phyloP scores from a whole-genome alignment of 177 flowering plant genomes.

The Vitis hybrid region DNA sequence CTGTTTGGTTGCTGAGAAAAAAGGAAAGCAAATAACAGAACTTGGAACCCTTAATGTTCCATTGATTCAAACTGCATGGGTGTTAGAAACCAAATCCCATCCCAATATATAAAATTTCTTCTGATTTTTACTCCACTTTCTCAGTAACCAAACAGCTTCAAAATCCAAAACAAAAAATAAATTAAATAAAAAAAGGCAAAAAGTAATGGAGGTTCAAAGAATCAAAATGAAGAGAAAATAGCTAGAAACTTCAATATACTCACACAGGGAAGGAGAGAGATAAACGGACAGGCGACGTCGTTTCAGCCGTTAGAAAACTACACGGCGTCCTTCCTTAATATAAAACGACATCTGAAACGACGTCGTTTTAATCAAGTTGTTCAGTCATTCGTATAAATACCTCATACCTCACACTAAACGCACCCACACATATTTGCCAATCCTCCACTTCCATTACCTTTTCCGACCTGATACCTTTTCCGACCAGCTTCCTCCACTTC shows the following conservation, averaged over 20 bases:
- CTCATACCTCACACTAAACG: no score
- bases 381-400: no score
- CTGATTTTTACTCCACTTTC: constrained; percentile 6
- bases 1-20: background rate
- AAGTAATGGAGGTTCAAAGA: background rate
- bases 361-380: no score
- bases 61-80: no score
- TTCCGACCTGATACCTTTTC: no score
- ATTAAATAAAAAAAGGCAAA: background rate
- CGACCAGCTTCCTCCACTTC: no score
- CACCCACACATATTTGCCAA: no score
- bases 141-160: constrained; percentile 19
- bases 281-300: constrained; percentile 9
- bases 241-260: constrained; percentile 28
- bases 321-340: no score
- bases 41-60: background rate
- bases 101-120: no score
- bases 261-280: constrained; percentile 26
- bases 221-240: constrained; percentile 9
- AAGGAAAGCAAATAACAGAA: background rate
- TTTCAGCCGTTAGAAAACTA: no score
- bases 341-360: no score
- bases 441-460: no score
- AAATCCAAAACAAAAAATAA: background rate
- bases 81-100: background rate